Evolutionary conservation across 208 protist genomes (phyloP).

Genomic region (Strigomonas culicis): DNA sequence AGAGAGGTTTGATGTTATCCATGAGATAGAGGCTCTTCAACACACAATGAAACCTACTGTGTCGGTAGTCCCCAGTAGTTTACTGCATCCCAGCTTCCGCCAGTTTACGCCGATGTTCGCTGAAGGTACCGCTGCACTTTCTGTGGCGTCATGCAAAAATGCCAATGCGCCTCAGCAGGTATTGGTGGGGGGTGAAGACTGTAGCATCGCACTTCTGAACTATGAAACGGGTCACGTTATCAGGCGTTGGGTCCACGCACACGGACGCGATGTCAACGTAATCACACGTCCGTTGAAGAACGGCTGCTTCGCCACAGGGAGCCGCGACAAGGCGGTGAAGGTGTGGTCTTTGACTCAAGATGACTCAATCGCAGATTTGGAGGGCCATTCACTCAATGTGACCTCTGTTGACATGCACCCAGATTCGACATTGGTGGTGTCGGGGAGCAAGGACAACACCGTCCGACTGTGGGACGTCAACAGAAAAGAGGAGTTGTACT

Average conservation of each 20-base stretch:
- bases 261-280: constrained; percentile 51
- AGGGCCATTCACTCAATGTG: constrained; percentile 61
- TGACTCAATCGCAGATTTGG: constrained; percentile 30
- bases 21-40: constrained; percentile 44
- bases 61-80: constrained; percentile 22
- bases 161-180: constrained; percentile 40
- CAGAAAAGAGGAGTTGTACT: constrained; percentile 45
- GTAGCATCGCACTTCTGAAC: constrained; percentile 48
- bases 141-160: constrained; percentile 50
- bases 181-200: constrained; percentile 54
- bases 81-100: constrained; percentile 38
- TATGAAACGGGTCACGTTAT: constrained; percentile 67
- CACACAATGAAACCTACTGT: constrained; percentile 45
- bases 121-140: constrained; percentile 24
- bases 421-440: constrained; percentile 35
- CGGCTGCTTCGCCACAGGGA: constrained; percentile 48
- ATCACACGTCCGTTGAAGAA: constrained; percentile 44
- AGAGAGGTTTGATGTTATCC: constrained; percentile 20
- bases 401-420: constrained; percentile 37
- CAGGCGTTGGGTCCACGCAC: constrained; percentile 45
- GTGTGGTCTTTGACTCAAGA: constrained; percentile 52
- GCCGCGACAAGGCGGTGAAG: constrained; percentile 60
- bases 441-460: constrained; percentile 77
- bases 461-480: constrained; percentile 69
- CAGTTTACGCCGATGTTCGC: constrained; percentile 53